A percentile compares a stretch with the other conserved stretches of the same genome.
phyloP scores from a whole-genome alignment of 108 stramenopile species.

The Discostella stelligeroides region DNA sequence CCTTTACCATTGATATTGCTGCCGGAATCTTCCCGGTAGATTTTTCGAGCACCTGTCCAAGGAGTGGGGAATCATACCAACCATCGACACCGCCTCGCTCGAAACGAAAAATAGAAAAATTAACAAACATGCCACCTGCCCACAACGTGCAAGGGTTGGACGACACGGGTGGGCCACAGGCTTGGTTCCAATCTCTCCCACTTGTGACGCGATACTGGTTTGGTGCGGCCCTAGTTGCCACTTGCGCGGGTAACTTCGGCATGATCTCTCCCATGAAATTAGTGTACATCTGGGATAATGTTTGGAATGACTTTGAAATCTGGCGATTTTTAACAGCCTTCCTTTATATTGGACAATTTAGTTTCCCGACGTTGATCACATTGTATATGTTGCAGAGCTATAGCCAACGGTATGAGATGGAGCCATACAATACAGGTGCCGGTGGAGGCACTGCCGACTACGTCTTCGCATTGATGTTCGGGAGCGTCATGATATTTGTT shows the following conservation, averaged over 20 bases:
- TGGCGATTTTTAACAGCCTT: slow-evolving; percentile 85
- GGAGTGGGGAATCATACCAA: background rate
- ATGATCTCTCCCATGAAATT: slow-evolving; percentile 62
- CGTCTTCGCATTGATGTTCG: slow-evolving; percentile 69
- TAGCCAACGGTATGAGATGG: slow-evolving; percentile 74
- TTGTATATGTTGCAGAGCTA: slow-evolving; percentile 71
- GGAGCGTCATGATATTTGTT: slow-evolving; percentile 51
- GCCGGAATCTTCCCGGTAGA: too few relatives aligned
- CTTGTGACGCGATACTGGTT: slow-evolving; percentile 86
- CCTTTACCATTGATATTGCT: too few relatives aligned
- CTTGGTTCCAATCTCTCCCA: slow-evolving; percentile 84
- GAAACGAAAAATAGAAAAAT: background rate
- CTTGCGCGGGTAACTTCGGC: slow-evolving; percentile 73
- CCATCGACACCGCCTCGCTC: background rate
- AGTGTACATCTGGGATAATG: slow-evolving; percentile 55
- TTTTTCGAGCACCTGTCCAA: too few relatives aligned
- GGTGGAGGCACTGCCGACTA: slow-evolving; percentile 75
- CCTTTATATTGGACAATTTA: slow-evolving; percentile 72
- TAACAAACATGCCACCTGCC: slow-evolving; percentile 26
- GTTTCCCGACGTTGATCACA: slow-evolving; percentile 73
- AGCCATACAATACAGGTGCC: slow-evolving; percentile 90
- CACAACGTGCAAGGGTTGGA: slow-evolving; percentile 37
- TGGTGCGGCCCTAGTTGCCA: slow-evolving; percentile 62
- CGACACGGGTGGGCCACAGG: slow-evolving; percentile 53
- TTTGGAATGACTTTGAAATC: slow-evolving; percentile 67